Evolutionary conservation across 2,329 filamentous ascomycete genomes (phyloP).

Genomic region (Curvularia verruculosa): DNA sequence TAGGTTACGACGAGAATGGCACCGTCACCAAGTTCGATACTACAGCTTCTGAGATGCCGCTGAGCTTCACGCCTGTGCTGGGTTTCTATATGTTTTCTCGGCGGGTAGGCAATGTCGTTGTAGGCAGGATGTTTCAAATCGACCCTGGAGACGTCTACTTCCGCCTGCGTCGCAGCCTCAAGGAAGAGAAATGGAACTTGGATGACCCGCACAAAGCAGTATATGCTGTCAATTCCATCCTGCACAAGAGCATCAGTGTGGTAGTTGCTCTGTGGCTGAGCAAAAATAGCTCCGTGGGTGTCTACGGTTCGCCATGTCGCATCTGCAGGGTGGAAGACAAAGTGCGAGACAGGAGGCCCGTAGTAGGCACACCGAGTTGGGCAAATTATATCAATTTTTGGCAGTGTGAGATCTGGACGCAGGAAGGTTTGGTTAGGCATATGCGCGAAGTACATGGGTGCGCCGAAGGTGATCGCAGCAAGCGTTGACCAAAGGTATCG

Average conservation of each 20-base stretch:
- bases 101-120: background rate
- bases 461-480: background rate
- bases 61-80: background rate
- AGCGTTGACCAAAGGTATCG: background rate
- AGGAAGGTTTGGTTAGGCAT: background rate
- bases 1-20: background rate
- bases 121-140: too few species aligned
- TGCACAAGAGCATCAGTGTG: background rate
- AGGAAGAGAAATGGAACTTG: background rate
- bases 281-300: background rate
- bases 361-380: background rate
- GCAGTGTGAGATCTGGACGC: background rate
- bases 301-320: background rate
- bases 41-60: background rate
- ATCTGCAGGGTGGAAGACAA: constrained; percentile 1
- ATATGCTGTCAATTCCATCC: too few species aligned
- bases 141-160: background rate
- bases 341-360: background rate
- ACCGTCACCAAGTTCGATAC: background rate
- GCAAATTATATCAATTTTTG: background rate
- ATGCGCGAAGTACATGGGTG: background rate
- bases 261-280: background rate
- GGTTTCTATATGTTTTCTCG: background rate
- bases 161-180: too few species aligned
- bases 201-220: background rate